Conservation (phyloP, 345 rosid species). For the Syzygium grande region DNA sequence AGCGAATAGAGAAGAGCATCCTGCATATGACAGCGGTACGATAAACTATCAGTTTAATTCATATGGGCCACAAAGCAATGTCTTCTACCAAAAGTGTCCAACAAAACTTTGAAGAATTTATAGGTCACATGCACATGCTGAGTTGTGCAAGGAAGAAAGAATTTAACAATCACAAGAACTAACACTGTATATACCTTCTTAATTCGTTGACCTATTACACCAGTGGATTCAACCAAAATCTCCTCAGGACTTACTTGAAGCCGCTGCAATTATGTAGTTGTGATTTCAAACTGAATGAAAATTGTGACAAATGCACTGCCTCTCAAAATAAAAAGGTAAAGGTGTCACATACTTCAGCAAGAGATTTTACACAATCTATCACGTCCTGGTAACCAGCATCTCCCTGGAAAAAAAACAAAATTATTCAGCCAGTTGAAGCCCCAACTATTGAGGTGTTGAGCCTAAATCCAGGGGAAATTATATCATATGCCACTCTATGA, state of each 20-base stretch:
- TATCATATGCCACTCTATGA: neutral
- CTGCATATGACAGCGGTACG: constrained; percentile 28
- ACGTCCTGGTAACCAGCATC: constrained; percentile 87
- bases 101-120: neutral
- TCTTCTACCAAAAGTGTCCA: neutral
- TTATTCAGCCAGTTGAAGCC: constrained; percentile 4
- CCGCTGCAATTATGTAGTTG: constrained; percentile 25
- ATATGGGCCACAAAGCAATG: neutral
- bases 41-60: neutral
- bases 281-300: neutral
- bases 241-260: constrained; percentile 56
- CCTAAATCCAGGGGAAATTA: neutral
- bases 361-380: constrained; percentile 62
- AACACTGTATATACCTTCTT: constrained; percentile 45
- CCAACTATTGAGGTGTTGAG: neutral
- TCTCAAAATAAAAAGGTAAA: neutral
- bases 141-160: neutral
- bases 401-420: constrained; percentile 46
- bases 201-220: constrained; percentile 89
- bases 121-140: neutral
- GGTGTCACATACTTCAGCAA: constrained; percentile 44
- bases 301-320: neutral
- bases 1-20: constrained; percentile 70
- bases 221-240: constrained; percentile 85
- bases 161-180: neutral